Percentiles rank a stretch among this genome's conserved stretches.
Evolutionary conservation across 23 red algal species (phyloP).

Genomic region (Pyropia yezoensis): DNA sequence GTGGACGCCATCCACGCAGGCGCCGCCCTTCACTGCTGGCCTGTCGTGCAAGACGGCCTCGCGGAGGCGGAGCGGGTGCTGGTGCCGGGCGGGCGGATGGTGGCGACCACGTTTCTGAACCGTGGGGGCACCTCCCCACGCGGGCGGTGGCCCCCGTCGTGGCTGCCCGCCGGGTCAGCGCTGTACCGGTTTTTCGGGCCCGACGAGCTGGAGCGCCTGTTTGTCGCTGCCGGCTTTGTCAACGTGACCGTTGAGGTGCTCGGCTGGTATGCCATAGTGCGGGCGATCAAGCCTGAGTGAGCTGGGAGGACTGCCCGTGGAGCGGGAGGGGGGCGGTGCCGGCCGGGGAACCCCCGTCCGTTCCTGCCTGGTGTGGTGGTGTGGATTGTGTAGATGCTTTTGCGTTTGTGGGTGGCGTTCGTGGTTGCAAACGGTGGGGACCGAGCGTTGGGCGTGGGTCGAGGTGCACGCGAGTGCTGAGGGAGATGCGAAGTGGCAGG

Average conservation of each 20-base stretch:
- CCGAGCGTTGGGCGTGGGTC: no score
- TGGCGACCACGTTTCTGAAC: slow-evolving; percentile 86
- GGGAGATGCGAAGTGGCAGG: no score
- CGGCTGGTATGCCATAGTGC: slow-evolving; percentile 24
- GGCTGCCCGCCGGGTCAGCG: not conserved
- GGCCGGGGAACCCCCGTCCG: no score
- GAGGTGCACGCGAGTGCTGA: no score
- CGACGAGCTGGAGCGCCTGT: slow-evolving; percentile 54
- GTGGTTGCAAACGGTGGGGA: no score
- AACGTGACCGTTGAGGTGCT: slow-evolving; percentile 39
- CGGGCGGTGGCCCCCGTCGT: not conserved
- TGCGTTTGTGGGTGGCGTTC: no score
- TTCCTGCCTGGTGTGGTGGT: no score
- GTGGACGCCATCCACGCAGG: slow-evolving; percentile 59
- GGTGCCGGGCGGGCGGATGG: slow-evolving; percentile 53
- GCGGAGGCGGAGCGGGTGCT: slow-evolving; percentile 61
- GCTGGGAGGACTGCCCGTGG: not conserved
- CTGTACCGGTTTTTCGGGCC: slow-evolving; percentile 66
- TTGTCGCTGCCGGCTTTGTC: slow-evolving; percentile 59
- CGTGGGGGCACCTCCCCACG: not conserved
- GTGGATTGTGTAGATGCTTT: no score
- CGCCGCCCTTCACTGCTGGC: slow-evolving; percentile 97
- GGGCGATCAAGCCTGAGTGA: slow-evolving; percentile 18
- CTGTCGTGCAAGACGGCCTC: slow-evolving; percentile 77
- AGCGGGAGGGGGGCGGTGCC: no score